Conservation (phyloP, 1,284 basidiomycete species). For the Ceraceosorus bombacis region DNA sequence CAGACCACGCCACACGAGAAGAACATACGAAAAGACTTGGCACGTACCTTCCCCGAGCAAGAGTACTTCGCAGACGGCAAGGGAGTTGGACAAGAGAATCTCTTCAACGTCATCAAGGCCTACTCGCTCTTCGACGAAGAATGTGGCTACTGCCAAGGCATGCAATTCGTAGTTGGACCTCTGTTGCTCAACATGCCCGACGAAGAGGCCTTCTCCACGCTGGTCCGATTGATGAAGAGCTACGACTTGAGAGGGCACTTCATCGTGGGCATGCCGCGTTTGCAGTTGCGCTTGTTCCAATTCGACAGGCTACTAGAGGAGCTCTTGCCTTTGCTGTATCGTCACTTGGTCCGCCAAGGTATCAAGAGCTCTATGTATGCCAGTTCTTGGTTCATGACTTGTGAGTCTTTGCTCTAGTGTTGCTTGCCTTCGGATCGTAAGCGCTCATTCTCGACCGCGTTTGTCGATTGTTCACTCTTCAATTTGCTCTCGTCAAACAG, state of each 20-base stretch:
- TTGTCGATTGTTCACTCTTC: neutral
- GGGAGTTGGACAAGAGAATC: conserved; percentile 87
- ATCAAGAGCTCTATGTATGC: conserved; percentile 83
- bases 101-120: conserved; percentile 95
- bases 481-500: neutral
- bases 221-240: conserved; percentile 94
- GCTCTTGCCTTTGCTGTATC: conserved; percentile 75
- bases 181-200: conserved; percentile 65
- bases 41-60: conserved; percentile 94
- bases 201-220: conserved; percentile 80
- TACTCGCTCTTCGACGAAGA: conserved; percentile 92
- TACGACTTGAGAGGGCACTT: conserved; percentile 95
- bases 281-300: conserved; percentile 79
- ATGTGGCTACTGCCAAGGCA: conserved; percentile 95
- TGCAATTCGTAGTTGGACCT: conserved; percentile 79
- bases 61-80: conserved; percentile 79
- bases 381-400: conserved; percentile 93
- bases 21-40: conserved; percentile 77
- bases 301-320: conserved; percentile 94
- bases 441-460: neutral
- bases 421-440: neutral
- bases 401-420: conserved; percentile 5
- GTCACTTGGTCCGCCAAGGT: conserved; percentile 85
- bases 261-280: conserved; percentile 92
- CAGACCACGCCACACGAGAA: conserved; percentile 83